Base-by-base conservation (phyloP, 73 alveolate genomes). In the Tetrahymena thermophila region DNA sequence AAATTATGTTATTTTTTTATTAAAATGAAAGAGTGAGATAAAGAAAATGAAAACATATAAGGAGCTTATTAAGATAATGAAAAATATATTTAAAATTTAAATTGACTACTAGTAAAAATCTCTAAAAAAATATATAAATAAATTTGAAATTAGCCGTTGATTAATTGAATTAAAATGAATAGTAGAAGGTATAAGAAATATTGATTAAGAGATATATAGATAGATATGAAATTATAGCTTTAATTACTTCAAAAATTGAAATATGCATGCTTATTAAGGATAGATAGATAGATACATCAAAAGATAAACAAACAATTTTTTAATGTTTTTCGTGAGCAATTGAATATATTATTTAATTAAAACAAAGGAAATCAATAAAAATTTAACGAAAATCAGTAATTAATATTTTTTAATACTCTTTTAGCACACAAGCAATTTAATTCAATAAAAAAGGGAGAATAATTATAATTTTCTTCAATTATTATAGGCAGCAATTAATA, bases 101-200 rank as follows among this genome's bases (percentile, higher is more conserved):
- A 71, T 71, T 71, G 89, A 71, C 89, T 71, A 17, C 89, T 71
- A 71, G 89, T 71, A 71, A 71, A 71, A 71, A 28, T 71, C 42
- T 71, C 40, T 28, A 71, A 71, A 28, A 16, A 71, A 71, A 28
- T 31, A 56, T 56, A 56, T 4, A 56, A 56, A 56, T 23, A n/a
- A n/a, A n/a, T 71, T 71, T 71, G 89, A 71, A 71, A 71, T 71
- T 71, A 71, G 89, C 89, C 89, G 89, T 71, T 71, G 89, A 71
- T 71, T 71, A 71, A 28, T 71, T 28, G 89, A 71, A 71, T 28
- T 71, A 31, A 71, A 71, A 11, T 50, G 31, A 50, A 50, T 71
- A 71, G 37, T n/a, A 15, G 17, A 71, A 71, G 31, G 17, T 71
- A 71, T 23, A 31, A n/a, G 37, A 71, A 71, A 71, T n/a, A 71